Evolutionary conservation across 768 basidiomycete genomes (phyloP).

Genomic region (Mycena polygramma): DNA sequence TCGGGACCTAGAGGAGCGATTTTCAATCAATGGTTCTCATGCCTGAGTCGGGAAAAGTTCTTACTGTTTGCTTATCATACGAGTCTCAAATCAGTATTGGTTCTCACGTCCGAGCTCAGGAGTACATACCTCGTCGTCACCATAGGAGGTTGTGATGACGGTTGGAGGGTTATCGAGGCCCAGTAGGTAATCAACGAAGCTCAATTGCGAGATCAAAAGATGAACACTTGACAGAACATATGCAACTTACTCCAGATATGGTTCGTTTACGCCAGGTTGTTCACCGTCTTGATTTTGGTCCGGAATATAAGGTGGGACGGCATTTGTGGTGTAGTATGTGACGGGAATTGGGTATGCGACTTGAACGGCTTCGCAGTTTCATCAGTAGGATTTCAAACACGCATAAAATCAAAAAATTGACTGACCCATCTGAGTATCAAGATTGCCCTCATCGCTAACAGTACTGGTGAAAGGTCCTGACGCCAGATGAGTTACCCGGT

Average conservation of each 20-base stretch:
- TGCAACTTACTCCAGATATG: conserved; percentile 48
- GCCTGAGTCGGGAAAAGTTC: background rate
- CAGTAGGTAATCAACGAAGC: conserved; percentile 54
- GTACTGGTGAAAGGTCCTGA: conserved; percentile 22
- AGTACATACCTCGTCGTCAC: conserved; percentile 46
- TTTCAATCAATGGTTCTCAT: too few relatives aligned
- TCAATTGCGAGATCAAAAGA: background rate
- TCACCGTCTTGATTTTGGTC: conserved; percentile 42
- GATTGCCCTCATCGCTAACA: conserved; percentile 46
- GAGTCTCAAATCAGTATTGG: too few relatives aligned
- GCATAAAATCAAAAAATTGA: conserved; percentile 51
- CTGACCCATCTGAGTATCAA: conserved; percentile 60
- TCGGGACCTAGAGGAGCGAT: conserved; percentile 18
- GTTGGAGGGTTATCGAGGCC: conserved; percentile 49
- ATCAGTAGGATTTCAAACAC: conserved; percentile 11
- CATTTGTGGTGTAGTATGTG: conserved; percentile 59
- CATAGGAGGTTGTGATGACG: conserved; percentile 56
- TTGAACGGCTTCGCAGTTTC: conserved; percentile 48
- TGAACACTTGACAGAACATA: background rate
- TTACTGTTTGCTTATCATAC: conserved; percentile 13
- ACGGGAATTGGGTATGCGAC: conserved; percentile 61
- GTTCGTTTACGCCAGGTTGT: conserved; percentile 53
- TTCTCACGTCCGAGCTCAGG: too few relatives aligned
- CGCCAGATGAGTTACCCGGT: background rate
- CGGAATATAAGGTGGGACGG: conserved; percentile 58